Evolutionary conservation across 352 stramenopile genomes (phyloP), one percentile per base, ranked within the genome.

Genomic region (Globisporangium orthogonon): DNA sequence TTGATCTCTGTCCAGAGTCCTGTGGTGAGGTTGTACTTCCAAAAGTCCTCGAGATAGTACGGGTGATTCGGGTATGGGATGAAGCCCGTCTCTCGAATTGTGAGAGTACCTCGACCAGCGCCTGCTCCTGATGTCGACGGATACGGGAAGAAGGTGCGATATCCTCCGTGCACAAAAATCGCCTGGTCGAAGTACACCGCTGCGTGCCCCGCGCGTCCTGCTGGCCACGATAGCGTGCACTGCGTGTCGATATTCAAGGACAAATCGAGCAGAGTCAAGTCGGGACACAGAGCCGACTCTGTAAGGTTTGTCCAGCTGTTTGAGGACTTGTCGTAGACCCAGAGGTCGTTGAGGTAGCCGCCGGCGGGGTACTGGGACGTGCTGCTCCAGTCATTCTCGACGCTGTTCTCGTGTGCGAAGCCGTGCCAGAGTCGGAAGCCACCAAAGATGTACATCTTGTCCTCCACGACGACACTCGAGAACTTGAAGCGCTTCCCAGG

Each of bases 401-500:
- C 62, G 28, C 66, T 81, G 53, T 98, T 98, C 40, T 98, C 90
- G 33, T 76, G 74, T 4, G 83, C 82, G 60, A 98, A 98, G 18
- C 96, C 96, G 41, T 98, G 95, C 96, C 95, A 98, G 30, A 98
- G 76, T 1, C 93, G 84, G 58, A 97, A 96, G 31, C 93, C 93
- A 15, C 94, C 94, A 62, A 97, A 98, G 18, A 98, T 56, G 47
- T 81, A 91, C 71, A 92, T 73, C 15, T 73, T 69, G 31, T 77
- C 61, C 41, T 66, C 61, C 17, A 84, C 44, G 7, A 84, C 69
- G 17, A 96, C 76, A 35, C 94, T 92, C 7, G 82, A 90, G 54
- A 97, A 97, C 70, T 96, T 89, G 82, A 97, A 98, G 50, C 94
- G 77, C 65, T 97, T 97, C 11, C 89, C 86, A 1, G 91, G 91